A percentile compares a stretch with the other conserved stretches of the same genome.
Conservation (phyloP, 1,139 yeast genomes). For the Sugiyamaella novakii region DNA sequence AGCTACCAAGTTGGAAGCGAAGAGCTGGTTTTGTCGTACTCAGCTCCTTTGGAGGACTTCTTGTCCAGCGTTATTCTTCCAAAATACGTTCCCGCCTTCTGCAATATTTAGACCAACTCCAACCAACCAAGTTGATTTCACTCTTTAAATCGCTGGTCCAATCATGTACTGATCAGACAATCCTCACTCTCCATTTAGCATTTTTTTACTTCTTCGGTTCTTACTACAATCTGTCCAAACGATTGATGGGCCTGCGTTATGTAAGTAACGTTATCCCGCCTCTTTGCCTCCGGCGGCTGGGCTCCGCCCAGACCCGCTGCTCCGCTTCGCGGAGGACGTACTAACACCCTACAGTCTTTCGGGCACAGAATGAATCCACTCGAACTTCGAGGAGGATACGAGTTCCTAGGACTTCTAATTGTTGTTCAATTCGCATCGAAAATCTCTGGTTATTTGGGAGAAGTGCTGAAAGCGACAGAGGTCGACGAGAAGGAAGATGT, state of each 20-base stretch:
- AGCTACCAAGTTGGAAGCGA: constrained; percentile 36
- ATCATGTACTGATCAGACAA: constrained; percentile 24
- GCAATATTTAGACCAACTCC: constrained; percentile 6
- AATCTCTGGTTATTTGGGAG: constrained; percentile 5
- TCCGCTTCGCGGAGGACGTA: no score
- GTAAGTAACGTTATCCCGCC: constrained; percentile 64
- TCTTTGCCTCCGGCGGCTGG: no score
- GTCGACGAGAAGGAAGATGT: neutral
- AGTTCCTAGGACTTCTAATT: constrained; percentile 72
- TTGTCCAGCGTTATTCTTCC: constrained; percentile 27
- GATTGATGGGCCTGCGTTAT: constrained; percentile 78
- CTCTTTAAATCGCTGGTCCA: constrained; percentile 2
- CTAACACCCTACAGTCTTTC: constrained; percentile 30
- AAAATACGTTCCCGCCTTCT: constrained; percentile 21
- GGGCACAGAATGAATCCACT: constrained; percentile 39
- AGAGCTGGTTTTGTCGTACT: constrained; percentile 39
- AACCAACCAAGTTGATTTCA: neutral
- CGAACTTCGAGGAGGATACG: constrained; percentile 57
- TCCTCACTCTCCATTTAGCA: constrained; percentile 67
- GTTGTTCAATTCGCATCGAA: constrained; percentile 53
- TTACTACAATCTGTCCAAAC: constrained; percentile 74
- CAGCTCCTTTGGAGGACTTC: constrained; percentile 32
- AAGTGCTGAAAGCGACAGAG: neutral
- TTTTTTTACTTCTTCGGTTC: constrained; percentile 79
- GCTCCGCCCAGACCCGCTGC: no score